Evolutionary conservation across 805 yeast genomes (phyloP).

Genomic region (Cyberlindnera maritima): DNA sequence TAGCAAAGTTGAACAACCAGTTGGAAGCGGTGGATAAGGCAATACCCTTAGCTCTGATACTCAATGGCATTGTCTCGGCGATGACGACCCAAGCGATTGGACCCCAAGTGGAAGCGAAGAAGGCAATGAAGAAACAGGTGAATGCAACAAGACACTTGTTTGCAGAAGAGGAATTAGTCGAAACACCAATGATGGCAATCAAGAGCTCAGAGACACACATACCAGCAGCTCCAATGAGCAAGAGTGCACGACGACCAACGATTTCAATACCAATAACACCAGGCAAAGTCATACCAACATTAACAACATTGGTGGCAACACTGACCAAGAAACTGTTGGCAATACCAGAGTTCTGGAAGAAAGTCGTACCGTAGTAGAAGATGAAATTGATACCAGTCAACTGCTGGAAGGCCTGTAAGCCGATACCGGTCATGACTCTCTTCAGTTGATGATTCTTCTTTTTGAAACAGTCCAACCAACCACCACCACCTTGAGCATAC

Average conservation of each 20-base stretch:
- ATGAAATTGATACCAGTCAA: conserved; percentile 71
- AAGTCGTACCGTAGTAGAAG: conserved; percentile 66
- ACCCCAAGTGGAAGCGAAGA: conserved; percentile 85
- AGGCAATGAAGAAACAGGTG: conserved; percentile 60
- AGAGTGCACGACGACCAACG: conserved; percentile 63
- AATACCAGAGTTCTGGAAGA: conserved; percentile 52
- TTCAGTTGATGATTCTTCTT: conserved; percentile 38
- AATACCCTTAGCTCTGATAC: conserved; percentile 72
- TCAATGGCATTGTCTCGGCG: conserved; percentile 66
- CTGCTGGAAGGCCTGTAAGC: conserved; percentile 55
- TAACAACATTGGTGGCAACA: conserved; percentile 43
- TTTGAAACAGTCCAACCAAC: conserved; percentile 35
- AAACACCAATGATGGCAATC: conserved; percentile 47
- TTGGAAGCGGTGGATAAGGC: conserved; percentile 72
- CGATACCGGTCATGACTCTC: conserved; percentile 43
- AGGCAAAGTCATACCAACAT: conserved; percentile 49
- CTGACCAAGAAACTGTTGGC: conserved; percentile 44
- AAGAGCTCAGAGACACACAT: conserved; percentile 63
- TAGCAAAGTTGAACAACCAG: conserved; percentile 75
- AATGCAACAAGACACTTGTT: conserved; percentile 51
- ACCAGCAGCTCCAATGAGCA: conserved; percentile 60
- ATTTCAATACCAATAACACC: conserved; percentile 54
- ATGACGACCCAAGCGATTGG: conserved; percentile 70
- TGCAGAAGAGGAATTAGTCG: conserved; percentile 31
- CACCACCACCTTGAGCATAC: conserved; percentile 29